These are phyloP conservation scores for Silene noctiflora DNA, from an alignment of 179 eudicot genomes.

Conservation along the genomic window DNA sequence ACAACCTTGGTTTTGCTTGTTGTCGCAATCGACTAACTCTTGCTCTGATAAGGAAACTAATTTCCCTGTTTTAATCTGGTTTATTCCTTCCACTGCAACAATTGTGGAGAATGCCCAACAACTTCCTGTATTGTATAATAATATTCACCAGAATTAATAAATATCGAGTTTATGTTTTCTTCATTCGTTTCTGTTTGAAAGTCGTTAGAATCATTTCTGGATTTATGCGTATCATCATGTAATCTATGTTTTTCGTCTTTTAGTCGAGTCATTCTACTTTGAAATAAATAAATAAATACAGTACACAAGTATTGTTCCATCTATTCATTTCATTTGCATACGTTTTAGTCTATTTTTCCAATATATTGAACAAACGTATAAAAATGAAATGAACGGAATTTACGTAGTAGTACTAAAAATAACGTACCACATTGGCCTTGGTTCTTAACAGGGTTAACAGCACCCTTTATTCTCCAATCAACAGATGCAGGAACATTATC, in stretches of 20 bases:
- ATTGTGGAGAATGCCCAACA: slow-evolving; percentile 89
- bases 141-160: neutral
- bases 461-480: slow-evolving; percentile 87
- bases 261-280: too few relatives aligned
- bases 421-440: slow-evolving; percentile 86
- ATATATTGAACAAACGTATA: too few relatives aligned
- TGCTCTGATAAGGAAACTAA: slow-evolving; percentile 72
- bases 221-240: neutral
- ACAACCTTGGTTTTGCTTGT: slow-evolving; percentile 55
- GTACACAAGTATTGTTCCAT: too few relatives aligned
- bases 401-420: neutral
- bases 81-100: slow-evolving; percentile 72
- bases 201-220: neutral
- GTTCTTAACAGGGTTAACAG: slow-evolving; percentile 65
- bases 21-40: slow-evolving; percentile 81
- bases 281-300: too few relatives aligned
- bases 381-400: neutral
- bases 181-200: too few relatives aligned
- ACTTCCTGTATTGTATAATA: slow-evolving; percentile 44
- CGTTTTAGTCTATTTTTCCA: too few relatives aligned
- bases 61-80: slow-evolving; percentile 65
- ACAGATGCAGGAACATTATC: slow-evolving; percentile 46
- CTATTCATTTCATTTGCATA: too few relatives aligned
- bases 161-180: too few relatives aligned
- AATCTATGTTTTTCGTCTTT: neutral